phyloP scores from a whole-genome alignment of 2,329 filamentous ascomycete species.

The Berkeleyomyces rouxiae region DNA sequence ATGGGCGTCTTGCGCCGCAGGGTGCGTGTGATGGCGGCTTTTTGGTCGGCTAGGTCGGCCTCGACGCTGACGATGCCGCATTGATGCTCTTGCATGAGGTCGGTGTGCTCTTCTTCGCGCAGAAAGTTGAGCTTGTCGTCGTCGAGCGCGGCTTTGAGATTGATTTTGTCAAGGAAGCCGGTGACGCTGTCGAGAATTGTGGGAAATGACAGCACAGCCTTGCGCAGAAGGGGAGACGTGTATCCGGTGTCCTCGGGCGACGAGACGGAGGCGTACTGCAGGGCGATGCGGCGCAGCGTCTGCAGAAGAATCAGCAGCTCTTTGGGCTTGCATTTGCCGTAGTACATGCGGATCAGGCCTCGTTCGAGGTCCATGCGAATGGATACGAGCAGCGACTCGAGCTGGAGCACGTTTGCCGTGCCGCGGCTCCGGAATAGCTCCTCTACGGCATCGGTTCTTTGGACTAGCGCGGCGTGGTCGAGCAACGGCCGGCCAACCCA shows the following conservation, averaged over 20 bases:
- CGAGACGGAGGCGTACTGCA: slow-evolving; percentile 55
- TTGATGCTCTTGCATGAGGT: slow-evolving; percentile 77
- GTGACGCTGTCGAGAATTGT: slow-evolving; percentile 57
- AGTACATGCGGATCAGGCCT: slow-evolving; percentile 88
- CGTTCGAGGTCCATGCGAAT: slow-evolving; percentile 71
- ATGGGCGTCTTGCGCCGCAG: slow-evolving; percentile 54
- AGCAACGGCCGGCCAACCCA: slow-evolving; percentile 89
- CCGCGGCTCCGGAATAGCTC: slow-evolving; percentile 60
- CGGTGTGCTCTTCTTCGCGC: slow-evolving; percentile 69
- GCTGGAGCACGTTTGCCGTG: slow-evolving; percentile 50
- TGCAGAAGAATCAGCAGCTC: slow-evolving; percentile 78
- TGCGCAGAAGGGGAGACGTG: slow-evolving; percentile 47
- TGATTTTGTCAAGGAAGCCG: slow-evolving; percentile 68
- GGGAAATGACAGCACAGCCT: slow-evolving; percentile 60
- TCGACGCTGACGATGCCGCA: slow-evolving; percentile 83
- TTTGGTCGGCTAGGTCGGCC: slow-evolving; percentile 69
- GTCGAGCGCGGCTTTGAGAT: slow-evolving; percentile 60
- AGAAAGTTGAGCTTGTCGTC: slow-evolving; percentile 96
- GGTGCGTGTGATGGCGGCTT: slow-evolving; percentile 50
- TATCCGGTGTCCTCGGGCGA: slow-evolving; percentile 54
- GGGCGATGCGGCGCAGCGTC: slow-evolving; percentile 64
- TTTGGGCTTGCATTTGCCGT: slow-evolving; percentile 81
- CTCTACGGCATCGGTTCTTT: slow-evolving; percentile 68
- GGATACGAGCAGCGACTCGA: slow-evolving; percentile 53
- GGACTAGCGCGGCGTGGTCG: slow-evolving; percentile 56